These are phyloP conservation scores for Paracamarosporium sp. DNA, from an alignment of 2,329 filamentous ascomycete genomes.

Conservation along the genomic window DNA sequence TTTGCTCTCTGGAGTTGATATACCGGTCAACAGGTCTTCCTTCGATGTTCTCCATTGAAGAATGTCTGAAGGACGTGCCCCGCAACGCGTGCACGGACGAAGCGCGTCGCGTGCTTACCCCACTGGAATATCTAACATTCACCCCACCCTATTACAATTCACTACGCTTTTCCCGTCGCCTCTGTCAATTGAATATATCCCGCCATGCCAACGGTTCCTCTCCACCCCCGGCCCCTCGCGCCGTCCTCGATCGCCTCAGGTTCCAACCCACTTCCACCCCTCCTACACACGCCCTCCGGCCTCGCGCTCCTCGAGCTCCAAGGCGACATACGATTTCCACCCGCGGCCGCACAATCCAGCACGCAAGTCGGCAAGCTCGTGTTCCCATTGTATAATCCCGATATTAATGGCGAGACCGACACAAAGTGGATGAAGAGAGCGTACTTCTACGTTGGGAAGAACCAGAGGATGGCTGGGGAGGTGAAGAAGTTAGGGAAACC, in stretches of 20 bases:
- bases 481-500: slow-evolving; percentile 84
- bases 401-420: slow-evolving; percentile 54
- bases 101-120: slow-evolving; percentile 12
- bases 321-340: slow-evolving; percentile 82
- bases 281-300: slow-evolving; percentile 87
- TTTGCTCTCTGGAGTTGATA: too few relatives aligned
- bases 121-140: neutral
- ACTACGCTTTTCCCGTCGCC: neutral
- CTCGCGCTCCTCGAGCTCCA: slow-evolving; percentile 92
- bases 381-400: slow-evolving; percentile 75
- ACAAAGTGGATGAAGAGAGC: slow-evolving; percentile 89
- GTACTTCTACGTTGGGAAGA: slow-evolving; percentile 84
- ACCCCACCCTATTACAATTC: neutral
- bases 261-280: slow-evolving; percentile 72
- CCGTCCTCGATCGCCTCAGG: slow-evolving; percentile 5
- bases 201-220: slow-evolving; percentile 40
- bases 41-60: neutral
- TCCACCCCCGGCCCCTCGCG: slow-evolving; percentile 22
- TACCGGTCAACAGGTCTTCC: too few relatives aligned
- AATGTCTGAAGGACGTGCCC: neutral
- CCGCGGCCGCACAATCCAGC: slow-evolving; percentile 33
- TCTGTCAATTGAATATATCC: neutral
- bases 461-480: slow-evolving; percentile 89
- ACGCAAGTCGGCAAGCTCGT: slow-evolving; percentile 74
- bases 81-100: slow-evolving; percentile 10